Evolutionary conservation across 352 stramenopile species (phyloP).

Genomic region (Pythium sukuiense): DNA sequence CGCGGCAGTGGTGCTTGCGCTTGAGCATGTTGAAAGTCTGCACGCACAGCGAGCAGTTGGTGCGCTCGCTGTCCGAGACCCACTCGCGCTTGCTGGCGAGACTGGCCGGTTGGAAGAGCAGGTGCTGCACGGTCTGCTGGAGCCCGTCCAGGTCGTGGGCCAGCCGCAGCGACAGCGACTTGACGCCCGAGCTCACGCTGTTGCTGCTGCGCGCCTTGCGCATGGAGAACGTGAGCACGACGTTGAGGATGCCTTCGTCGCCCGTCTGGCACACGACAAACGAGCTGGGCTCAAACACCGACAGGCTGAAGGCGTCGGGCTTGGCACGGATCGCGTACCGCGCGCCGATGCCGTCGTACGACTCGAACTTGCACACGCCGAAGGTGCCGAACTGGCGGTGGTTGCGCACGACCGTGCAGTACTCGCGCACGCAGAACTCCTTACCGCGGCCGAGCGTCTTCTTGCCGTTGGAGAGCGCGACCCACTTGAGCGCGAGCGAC

Average conservation of each 20-base stretch:
- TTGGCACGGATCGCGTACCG: constrained; percentile 72
- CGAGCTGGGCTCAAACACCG: constrained; percentile 72
- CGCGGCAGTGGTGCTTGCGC: constrained; percentile 82
- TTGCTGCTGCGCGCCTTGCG: constrained; percentile 70
- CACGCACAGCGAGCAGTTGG: constrained; percentile 79
- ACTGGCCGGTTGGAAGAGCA: constrained; percentile 60
- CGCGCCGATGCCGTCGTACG: constrained; percentile 76
- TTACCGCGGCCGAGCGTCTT: constrained; percentile 81
- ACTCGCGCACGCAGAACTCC: constrained; percentile 83
- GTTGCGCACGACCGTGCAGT: constrained; percentile 59
- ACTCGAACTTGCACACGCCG: constrained; percentile 77
- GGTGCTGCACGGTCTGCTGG: constrained; percentile 66
- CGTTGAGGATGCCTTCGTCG: constrained; percentile 60
- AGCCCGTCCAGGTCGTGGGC: constrained; percentile 57
- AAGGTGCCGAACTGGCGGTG: constrained; percentile 62
- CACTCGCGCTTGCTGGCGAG: constrained; percentile 72
- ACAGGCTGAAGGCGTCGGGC: constrained; percentile 75
- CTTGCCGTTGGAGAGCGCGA: constrained; percentile 65
- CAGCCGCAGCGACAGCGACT: constrained; percentile 60
- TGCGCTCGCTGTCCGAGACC: constrained; percentile 76
- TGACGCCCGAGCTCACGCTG: constrained; percentile 69
- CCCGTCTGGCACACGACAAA: constrained; percentile 71
- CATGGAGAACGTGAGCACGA: constrained; percentile 79
- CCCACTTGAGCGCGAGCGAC: constrained; percentile 84
- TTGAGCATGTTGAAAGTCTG: constrained; percentile 82